Evolutionary conservation across 495 filamentous ascomycete genomes (phyloP).

Genomic region (Apiosordaria backusii): DNA sequence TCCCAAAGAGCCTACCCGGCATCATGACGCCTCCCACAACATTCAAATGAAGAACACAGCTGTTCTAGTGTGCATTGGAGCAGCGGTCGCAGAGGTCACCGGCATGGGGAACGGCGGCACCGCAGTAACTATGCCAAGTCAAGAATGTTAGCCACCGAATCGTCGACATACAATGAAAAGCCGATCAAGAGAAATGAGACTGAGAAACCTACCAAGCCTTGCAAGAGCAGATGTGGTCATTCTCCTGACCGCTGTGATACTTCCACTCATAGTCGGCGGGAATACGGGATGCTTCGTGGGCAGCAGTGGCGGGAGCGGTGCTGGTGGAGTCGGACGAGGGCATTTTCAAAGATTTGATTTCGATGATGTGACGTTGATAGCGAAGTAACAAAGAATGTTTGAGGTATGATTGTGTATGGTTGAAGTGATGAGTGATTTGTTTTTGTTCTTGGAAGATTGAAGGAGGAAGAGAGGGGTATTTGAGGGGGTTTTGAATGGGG

Average conservation of each 20-base stretch:
- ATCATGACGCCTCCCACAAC: neutral
- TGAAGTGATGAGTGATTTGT: neutral
- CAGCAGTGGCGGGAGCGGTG: neutral
- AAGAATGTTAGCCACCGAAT: neutral
- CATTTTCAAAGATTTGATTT: neutral
- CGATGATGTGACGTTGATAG: neutral
- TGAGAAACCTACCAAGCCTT: neutral
- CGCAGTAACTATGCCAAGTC: constrained; percentile 3
- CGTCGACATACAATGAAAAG: neutral
- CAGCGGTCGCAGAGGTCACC: constrained; percentile 11
- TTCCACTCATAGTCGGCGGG: neutral
- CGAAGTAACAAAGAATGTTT: neutral
- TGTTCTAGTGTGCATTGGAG: neutral
- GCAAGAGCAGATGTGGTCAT: neutral
- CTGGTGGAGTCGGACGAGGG: neutral
- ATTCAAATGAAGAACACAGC: neutral
- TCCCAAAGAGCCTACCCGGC: neutral
- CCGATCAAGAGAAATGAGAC: neutral
- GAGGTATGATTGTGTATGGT: neutral
- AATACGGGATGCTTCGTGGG: neutral
- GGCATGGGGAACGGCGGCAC: neutral
- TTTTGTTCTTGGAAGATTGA: neutral
- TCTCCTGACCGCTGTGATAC: neutral
- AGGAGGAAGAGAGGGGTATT: neutral
- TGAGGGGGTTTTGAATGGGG: neutral